Evolutionary conservation across 176 grass and related monocot genomes (phyloP).

Genomic region (Chloris gayana): DNA sequence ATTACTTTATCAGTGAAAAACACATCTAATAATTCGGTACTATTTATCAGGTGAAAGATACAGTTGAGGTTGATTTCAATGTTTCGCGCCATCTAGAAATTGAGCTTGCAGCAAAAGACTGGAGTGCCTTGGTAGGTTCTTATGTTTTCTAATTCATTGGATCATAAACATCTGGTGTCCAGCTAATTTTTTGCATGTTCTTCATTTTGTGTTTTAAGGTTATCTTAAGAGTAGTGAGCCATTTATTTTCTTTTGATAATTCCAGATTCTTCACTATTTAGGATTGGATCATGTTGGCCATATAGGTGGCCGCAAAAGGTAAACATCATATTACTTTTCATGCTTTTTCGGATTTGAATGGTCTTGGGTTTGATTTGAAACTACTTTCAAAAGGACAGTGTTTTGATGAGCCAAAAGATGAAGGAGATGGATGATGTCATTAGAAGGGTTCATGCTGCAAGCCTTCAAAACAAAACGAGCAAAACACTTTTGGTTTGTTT

Average conservation of each 20-base stretch:
- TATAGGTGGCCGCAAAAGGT: conserved; percentile 82
- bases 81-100: conserved; percentile 81
- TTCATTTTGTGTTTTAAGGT: conserved; percentile 19
- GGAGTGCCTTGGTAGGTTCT: conserved; percentile 63
- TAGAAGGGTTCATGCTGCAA: conserved; percentile 60
- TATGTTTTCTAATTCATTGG: conserved; percentile 16
- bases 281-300: conserved; percentile 96
- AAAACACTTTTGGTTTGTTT: conserved; percentile 79
- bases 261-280: conserved; percentile 94
- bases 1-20: background rate
- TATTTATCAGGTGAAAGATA: conserved; percentile 88
- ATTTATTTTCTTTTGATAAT: conserved; percentile 34
- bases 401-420: conserved; percentile 85
- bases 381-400: conserved; percentile 50
- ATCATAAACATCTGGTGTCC: conserved; percentile 4
- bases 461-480: conserved; percentile 47
- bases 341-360: conserved; percentile 4
- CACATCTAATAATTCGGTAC: background rate
- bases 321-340: conserved; percentile 30
- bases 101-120: conserved; percentile 82
- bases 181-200: background rate
- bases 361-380: conserved; percentile 32
- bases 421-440: conserved; percentile 98
- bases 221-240: conserved; percentile 12
- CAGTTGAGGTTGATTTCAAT: conserved; percentile 91